Percentiles rank a stretch among this genome's conserved stretches.
Conservation (phyloP, 2,329 filamentous ascomycete genomes). For the Fusarium camptoceras region DNA sequence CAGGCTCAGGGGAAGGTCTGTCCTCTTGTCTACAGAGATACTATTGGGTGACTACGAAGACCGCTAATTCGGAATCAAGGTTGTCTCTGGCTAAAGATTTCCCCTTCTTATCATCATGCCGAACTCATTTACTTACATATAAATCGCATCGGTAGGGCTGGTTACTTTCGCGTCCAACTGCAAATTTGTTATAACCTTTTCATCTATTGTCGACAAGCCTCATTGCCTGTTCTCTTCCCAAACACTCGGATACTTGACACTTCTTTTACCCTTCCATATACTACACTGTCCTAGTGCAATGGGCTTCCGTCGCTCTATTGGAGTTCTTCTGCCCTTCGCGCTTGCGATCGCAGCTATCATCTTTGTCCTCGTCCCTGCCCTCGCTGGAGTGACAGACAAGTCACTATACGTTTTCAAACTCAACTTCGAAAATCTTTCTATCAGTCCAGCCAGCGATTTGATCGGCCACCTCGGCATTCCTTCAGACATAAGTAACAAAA, state of each 20-base stretch:
- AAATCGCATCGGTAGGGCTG: not conserved
- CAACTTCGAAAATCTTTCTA: not conserved
- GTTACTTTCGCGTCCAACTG: no score
- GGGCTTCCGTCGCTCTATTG: not conserved
- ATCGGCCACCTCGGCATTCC: not conserved
- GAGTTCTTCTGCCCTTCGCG: not conserved
- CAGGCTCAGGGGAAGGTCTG: not conserved
- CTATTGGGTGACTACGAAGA: not conserved
- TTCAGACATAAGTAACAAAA: no score
- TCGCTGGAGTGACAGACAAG: not conserved
- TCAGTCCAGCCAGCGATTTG: not conserved
- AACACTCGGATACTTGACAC: not conserved
- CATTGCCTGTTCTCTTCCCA: not conserved
- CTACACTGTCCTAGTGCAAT: not conserved
- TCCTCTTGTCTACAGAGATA: not conserved
- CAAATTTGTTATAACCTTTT: no score
- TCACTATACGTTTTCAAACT: constrained; percentile 2
- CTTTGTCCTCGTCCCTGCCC: not conserved
- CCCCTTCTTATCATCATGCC: not conserved
- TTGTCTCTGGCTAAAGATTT: not conserved
- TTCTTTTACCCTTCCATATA: not conserved
- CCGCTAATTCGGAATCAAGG: not conserved
- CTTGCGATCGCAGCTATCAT: not conserved
- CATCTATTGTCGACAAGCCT: no score
- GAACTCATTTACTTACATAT: not conserved